phyloP scores from a whole-genome alignment of 495 filamentous ascomycete species.

The Pyrenopolyporus hunteri region DNA sequence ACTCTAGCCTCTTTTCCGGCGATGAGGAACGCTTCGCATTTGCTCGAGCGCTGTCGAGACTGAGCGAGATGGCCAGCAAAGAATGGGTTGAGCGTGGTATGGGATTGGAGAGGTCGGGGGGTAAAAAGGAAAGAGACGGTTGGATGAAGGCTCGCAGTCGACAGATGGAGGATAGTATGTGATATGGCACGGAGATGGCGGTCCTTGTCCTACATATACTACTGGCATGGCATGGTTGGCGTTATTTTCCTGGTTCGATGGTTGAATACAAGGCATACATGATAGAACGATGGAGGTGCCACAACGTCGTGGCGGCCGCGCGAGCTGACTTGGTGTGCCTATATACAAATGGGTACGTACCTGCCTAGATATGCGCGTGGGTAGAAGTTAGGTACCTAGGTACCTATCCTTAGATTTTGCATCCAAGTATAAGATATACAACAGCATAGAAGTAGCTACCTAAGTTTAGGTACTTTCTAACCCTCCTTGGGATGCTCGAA shows the following conservation, averaged over 20 bases:
- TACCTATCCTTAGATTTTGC: too few relatives aligned
- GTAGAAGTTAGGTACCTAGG: too few relatives aligned
- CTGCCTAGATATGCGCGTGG: too few relatives aligned
- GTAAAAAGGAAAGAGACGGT: conserved; percentile 65
- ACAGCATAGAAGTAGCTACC: too few relatives aligned
- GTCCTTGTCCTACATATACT: background rate
- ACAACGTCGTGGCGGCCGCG: conserved; percentile 9
- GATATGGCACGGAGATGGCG: conserved; percentile 14
- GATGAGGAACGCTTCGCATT: conserved; percentile 98
- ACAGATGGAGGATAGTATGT: conserved; percentile 80
- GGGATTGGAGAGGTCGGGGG: conserved; percentile 63
- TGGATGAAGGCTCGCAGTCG: conserved; percentile 70
- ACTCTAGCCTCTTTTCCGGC: conserved; percentile 85
- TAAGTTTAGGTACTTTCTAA: too few relatives aligned
- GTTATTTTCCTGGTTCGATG: conserved; percentile 10
- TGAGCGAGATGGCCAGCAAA: conserved; percentile 91
- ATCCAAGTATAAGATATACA: too few relatives aligned
- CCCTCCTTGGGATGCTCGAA: too few relatives aligned
- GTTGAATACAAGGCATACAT: background rate
- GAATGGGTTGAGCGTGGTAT: conserved; percentile 93
- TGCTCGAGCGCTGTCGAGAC: conserved; percentile 80
- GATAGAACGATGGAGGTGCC: conserved; percentile 5
- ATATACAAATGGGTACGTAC: too few relatives aligned
- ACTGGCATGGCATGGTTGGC: conserved; percentile 12
- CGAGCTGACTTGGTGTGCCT: too few relatives aligned